Conservation (phyloP, 1,284 basidiomycete genomes). For the Ceratobasidium sp. region DNA sequence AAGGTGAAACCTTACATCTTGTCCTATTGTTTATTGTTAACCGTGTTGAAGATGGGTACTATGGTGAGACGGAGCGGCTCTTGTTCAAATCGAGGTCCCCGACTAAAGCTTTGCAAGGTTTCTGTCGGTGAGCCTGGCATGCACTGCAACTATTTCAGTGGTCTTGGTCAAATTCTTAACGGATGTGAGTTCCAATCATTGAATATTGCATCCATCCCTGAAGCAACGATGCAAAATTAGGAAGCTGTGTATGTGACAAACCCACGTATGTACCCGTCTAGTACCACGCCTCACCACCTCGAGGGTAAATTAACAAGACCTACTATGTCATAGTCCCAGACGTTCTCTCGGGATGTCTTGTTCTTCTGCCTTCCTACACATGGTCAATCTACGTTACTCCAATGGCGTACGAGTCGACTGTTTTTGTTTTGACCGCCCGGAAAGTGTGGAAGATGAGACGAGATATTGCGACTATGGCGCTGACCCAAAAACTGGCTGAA, state of each 20-base stretch:
- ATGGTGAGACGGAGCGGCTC: not conserved
- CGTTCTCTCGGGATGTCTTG: constrained; percentile 17
- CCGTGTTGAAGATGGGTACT: not conserved
- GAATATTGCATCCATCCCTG: not conserved
- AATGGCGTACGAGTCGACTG: constrained; percentile 4
- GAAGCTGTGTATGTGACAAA: constrained; percentile 9
- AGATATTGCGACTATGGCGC: not conserved
- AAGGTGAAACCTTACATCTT: not conserved
- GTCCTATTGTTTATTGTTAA: not conserved
- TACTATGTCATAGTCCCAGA: constrained; percentile 1
- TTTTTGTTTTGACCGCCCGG: constrained; percentile 17
- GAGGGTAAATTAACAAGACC: not conserved
- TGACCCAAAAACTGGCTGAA: not conserved
- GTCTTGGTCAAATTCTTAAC: not conserved
- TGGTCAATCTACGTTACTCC: constrained; percentile 19
- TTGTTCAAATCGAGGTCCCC: not conserved
- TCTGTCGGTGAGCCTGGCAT: not conserved
- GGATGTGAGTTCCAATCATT: constrained; percentile 8
- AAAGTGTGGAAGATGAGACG: constrained; percentile 10
- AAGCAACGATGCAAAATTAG: not conserved
- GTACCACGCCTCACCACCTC: not conserved
- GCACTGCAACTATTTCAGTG: not conserved
- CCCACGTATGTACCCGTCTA: not conserved
- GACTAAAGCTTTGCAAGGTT: not conserved
- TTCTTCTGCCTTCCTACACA: not conserved